A percentile compares a stretch with the other conserved stretches of the same genome.
Evolutionary conservation across 139 green algal genomes (phyloP).

Genomic region (Bryopsis sp.): DNA sequence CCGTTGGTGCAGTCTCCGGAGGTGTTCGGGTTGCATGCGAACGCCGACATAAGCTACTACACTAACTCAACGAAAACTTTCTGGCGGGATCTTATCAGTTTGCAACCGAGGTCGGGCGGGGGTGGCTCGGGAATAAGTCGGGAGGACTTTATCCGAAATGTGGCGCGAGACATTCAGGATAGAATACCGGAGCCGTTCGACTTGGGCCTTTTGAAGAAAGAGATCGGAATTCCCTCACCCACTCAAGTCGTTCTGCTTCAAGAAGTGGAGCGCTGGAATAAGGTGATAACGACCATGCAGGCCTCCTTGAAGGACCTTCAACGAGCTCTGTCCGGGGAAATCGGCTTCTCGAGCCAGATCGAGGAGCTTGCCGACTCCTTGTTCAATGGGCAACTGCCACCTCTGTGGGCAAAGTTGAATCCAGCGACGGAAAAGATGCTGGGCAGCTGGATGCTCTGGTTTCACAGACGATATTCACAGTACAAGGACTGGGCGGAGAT

Average conservation of each 20-base stretch:
- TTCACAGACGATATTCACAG: constrained; percentile 52
- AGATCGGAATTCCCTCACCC: constrained; percentile 49
- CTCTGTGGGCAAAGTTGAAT: constrained; percentile 59
- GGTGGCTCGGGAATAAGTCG: constrained; percentile 37
- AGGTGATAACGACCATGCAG: constrained; percentile 48
- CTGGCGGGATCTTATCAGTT: constrained; percentile 66
- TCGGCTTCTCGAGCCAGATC: constrained; percentile 63
- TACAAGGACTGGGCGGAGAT: constrained; percentile 65
- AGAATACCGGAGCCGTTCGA: constrained; percentile 79
- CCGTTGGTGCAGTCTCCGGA: constrained; percentile 68
- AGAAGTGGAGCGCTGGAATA: constrained; percentile 76
- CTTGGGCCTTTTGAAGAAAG: constrained; percentile 58
- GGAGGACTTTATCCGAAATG: constrained; percentile 59
- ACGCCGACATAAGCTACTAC: constrained; percentile 86
- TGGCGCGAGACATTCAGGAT: constrained; percentile 52
- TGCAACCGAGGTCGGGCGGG: constrained; percentile 56
- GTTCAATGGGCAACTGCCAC: constrained; percentile 69
- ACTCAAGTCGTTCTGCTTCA: constrained; percentile 64
- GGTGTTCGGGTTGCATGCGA: constrained; percentile 76
- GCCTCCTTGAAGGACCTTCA: constrained; percentile 59
- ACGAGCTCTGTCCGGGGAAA: constrained; percentile 67
- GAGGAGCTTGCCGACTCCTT: constrained; percentile 60
- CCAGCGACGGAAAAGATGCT: constrained; percentile 71
- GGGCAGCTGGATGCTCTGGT: constrained; percentile 73
- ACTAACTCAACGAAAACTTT: constrained; percentile 64